phyloP scores from a whole-genome alignment of 2,329 filamentous ascomycete species.

The Pyrenophora graminea region DNA sequence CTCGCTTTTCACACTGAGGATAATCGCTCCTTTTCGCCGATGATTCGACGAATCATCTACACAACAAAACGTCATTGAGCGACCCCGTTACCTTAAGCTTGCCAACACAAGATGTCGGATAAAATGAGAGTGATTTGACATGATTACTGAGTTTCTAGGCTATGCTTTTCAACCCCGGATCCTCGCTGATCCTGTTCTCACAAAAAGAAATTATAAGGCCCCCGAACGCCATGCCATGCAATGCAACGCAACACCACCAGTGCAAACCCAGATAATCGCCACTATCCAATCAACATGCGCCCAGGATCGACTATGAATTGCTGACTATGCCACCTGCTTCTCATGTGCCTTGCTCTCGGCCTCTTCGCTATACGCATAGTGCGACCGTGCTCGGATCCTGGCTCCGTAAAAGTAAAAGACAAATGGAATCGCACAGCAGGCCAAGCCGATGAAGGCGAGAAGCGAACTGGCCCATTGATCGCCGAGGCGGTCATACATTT shows the following conservation, averaged over 20 bases:
- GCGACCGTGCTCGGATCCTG: slow-evolving; percentile 68
- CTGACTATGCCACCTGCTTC: slow-evolving; percentile 25
- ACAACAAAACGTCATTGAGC: too few species aligned
- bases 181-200: background rate
- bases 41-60: background rate
- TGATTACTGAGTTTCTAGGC: background rate
- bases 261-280: background rate
- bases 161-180: background rate
- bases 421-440: slow-evolving; percentile 81
- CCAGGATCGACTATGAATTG: background rate
- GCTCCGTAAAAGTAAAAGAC: slow-evolving; percentile 80
- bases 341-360: slow-evolving; percentile 49
- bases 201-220: background rate
- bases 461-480: slow-evolving; percentile 77
- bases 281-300: slow-evolving; percentile 6
- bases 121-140: background rate
- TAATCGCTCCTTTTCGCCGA: background rate
- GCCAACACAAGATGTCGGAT: background rate
- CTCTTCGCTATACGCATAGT: slow-evolving; percentile 70
- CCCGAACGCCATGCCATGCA: slow-evolving; percentile 17
- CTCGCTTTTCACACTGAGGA: background rate
- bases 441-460: slow-evolving; percentile 73
- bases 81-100: background rate
- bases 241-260: slow-evolving; percentile 1
- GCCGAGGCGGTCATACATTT: slow-evolving; percentile 70